phyloP scores from a whole-genome alignment of 2,329 filamentous ascomycete species.

The Colletotrichum abscissum region DNA sequence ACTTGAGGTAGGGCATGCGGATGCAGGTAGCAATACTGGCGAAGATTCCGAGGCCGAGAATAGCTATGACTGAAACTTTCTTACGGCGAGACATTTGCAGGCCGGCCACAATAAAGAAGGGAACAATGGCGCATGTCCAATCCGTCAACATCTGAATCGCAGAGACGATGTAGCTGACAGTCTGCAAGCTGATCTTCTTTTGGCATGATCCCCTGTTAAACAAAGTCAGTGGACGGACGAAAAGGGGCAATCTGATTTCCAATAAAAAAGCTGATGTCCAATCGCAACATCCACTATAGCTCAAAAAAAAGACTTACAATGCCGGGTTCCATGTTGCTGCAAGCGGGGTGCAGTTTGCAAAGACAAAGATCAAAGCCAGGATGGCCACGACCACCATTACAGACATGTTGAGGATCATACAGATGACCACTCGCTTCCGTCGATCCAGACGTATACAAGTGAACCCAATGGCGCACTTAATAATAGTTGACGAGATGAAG shows the following conservation, averaged over 20 bases:
- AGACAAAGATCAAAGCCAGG: conserved; percentile 35
- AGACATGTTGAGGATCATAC: conserved; percentile 35
- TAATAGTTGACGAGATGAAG: conserved; percentile 38
- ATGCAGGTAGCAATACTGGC: conserved; percentile 14
- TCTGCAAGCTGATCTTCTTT: conserved; percentile 19
- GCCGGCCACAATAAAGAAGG: conserved; percentile 42
- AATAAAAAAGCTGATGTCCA: too few relatives aligned
- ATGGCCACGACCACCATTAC: conserved; percentile 29
- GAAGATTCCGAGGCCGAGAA: conserved; percentile 11
- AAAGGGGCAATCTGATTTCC: too few relatives aligned
- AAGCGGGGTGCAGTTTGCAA: conserved; percentile 38
- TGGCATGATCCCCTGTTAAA: conserved; percentile 20
- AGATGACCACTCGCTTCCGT: conserved; percentile 20
- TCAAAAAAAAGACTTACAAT: conserved; percentile 24
- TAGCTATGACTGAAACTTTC: conserved; percentile 35
- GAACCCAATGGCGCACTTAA: conserved; percentile 39
- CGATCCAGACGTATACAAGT: conserved; percentile 37
- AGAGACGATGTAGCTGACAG: conserved; percentile 38
- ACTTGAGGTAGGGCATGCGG: conserved; percentile 6
- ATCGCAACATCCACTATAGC: not conserved
- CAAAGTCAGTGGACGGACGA: not conserved
- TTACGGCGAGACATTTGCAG: conserved; percentile 41
- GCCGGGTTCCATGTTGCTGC: conserved; percentile 37
- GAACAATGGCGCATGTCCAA: conserved; percentile 43
- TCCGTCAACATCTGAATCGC: conserved; percentile 40